A percentile compares a stretch with the other conserved stretches of the same genome.
Conservation (phyloP, 306 rosid species). For the Styphnolobium japonicum region DNA sequence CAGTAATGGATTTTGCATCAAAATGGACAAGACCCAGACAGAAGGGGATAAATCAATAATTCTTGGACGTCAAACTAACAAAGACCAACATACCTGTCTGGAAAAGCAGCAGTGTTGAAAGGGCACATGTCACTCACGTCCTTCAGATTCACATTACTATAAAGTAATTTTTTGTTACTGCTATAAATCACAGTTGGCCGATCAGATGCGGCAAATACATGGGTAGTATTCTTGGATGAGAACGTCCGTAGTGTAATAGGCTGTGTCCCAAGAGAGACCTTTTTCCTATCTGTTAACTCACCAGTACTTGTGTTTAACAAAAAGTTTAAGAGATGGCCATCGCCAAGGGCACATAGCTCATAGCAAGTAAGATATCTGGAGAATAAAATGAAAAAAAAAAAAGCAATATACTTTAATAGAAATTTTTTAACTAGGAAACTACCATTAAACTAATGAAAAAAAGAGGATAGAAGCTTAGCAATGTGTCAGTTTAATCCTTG, state of each 20-base stretch:
- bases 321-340: conserved; percentile 93
- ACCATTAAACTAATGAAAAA: neutral
- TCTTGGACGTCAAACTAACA: neutral
- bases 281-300: conserved; percentile 85
- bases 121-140: conserved; percentile 99
- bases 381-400: conserved; percentile 16
- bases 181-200: conserved; percentile 98
- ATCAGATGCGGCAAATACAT: conserved; percentile 97
- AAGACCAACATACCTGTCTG: conserved; percentile 70
- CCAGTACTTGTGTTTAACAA: conserved; percentile 78
- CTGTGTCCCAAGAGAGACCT: conserved; percentile 97
- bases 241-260: conserved; percentile 97
- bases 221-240: conserved; percentile 90
- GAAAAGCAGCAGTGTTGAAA: conserved; percentile 98
- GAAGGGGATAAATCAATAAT: neutral
- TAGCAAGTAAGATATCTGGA: conserved; percentile 86
- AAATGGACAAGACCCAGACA: conserved; percentile 17
- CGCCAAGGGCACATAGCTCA: conserved; percentile 99
- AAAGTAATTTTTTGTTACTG: conserved; percentile 91
- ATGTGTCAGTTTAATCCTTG: neutral
- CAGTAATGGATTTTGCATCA: neutral
- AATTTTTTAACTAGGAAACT: neutral
- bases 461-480: neutral
- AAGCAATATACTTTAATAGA: neutral
- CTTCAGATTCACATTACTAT: conserved; percentile 93